Base-by-base conservation (phyloP, 441 rosid genomes). In the Gossypium aridum region DNA sequence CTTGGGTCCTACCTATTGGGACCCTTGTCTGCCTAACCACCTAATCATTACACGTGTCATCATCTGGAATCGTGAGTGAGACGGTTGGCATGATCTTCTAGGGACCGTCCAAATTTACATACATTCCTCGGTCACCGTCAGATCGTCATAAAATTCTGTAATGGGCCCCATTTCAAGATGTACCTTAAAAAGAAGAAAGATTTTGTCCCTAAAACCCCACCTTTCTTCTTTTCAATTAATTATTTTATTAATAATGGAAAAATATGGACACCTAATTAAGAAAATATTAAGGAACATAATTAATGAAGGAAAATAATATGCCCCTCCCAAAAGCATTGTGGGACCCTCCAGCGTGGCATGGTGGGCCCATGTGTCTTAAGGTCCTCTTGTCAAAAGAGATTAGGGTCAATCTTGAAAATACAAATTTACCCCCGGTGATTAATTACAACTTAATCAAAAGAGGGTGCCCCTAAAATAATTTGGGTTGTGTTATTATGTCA, bases 31-130 rank as follows among this genome's bases (percentile, higher is more conserved):
- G 43, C 43, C 54, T 26, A 3, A 53, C 75, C 22, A 57, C 17
- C 12, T 2, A 23, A 47, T 60, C 17, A 66, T 75, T 77, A 26
- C 67, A 82, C 83, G 84, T 79, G 81, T 72, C 76, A 12, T 31
- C n/a, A 74, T 64, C 54, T 31, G 45, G 23, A 1, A 26, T 60
- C 28, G 4, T 31, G 64, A 71, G 1, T 2, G 26, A 8, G 23
- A 28, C 22, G 12, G 2, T 54, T 16, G 26, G 28, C 3, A 10
- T 5, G 17, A 28, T 10, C 51, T n/a, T 13, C 1, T 66, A 4
- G 26, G 53, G 51, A 7, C 26, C 74, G 63, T 53, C 45, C 12
- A 19, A 14, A 7, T 6, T 19, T 1, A 2, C 1, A 34, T 49
- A 19, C 1, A 23, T 45, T 73, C 70, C 37, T 22, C 6, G 17